Evolutionary conservation across 1,139 yeast genomes (phyloP).

Genomic region (Hyphopichia buzzinii): DNA sequence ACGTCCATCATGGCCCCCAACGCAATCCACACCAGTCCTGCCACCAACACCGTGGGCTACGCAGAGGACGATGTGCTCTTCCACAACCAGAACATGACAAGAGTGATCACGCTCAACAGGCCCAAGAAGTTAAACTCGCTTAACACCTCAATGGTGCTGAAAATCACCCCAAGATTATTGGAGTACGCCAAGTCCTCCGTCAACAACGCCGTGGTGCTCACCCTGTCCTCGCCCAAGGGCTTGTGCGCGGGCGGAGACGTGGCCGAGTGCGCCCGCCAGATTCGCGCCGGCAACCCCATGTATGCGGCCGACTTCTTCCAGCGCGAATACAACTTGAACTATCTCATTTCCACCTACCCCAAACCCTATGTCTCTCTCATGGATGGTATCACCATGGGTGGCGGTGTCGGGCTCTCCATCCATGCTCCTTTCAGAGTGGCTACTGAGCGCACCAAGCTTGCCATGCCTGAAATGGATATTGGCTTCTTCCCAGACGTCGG

Average conservation of each 20-base stretch:
- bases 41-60: slow-evolving; percentile 9
- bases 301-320: slow-evolving; percentile 69
- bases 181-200: slow-evolving; percentile 73
- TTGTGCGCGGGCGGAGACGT: slow-evolving; percentile 96
- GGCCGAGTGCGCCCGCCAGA: slow-evolving; percentile 63
- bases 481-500: slow-evolving; percentile 98
- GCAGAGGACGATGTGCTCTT: slow-evolving; percentile 61
- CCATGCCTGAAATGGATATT: slow-evolving; percentile 98
- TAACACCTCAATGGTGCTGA: slow-evolving; percentile 71
- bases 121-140: slow-evolving; percentile 84
- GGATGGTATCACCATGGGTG: slow-evolving; percentile 98
- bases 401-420: slow-evolving; percentile 90
- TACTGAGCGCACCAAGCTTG: slow-evolving; percentile 84
- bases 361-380: slow-evolving; percentile 83
- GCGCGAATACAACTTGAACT: slow-evolving; percentile 79
- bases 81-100: slow-evolving; percentile 60
- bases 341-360: slow-evolving; percentile 71
- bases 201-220: slow-evolving; percentile 65
- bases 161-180: slow-evolving; percentile 69
- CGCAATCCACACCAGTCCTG: slow-evolving; percentile 3
- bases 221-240: slow-evolving; percentile 63
- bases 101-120: slow-evolving; percentile 76
- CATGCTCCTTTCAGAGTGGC: slow-evolving; percentile 95
- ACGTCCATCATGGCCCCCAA: background rate
- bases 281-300: slow-evolving; percentile 45